Conservation (phyloP, 2,329 filamentous ascomycete species). For the Blumeria graminis region DNA sequence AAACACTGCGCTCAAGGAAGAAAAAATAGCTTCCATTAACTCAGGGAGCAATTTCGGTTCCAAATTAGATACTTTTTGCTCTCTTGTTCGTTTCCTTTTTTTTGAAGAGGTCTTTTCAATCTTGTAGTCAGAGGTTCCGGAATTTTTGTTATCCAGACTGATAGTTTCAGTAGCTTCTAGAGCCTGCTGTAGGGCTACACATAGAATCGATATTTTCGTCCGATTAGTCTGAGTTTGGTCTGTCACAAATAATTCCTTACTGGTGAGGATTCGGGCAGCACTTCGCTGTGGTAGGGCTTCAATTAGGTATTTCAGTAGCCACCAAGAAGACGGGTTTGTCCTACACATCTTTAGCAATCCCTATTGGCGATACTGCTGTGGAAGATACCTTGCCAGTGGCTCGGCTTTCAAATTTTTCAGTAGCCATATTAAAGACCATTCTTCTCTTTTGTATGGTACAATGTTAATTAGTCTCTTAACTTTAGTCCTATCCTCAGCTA, state of each 20-base stretch:
- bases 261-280: slow-evolving; percentile 44
- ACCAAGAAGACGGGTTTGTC: slow-evolving; percentile 23
- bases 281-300: slow-evolving; percentile 42
- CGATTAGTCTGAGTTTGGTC: neutral
- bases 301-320: slow-evolving; percentile 34
- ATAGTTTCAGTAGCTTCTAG: slow-evolving; percentile 7
- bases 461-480: neutral
- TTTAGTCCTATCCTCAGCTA: neutral
- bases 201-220: slow-evolving; percentile 24
- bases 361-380: too few relatives aligned
- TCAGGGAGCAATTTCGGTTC: neutral
- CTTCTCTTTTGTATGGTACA: slow-evolving; percentile 21
- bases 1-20: slow-evolving; percentile 8
- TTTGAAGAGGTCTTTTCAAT: slow-evolving; percentile 13
- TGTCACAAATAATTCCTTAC: slow-evolving; percentile 35
- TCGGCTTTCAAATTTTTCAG: slow-evolving; percentile 29
- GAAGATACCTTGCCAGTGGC: slow-evolving; percentile 12
- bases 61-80: slow-evolving; percentile 4
- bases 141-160: neutral
- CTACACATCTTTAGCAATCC: slow-evolving; percentile 1
- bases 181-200: slow-evolving; percentile 37
- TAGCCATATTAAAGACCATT: slow-evolving; percentile 44
- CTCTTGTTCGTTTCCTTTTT: slow-evolving; percentile 14
- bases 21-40: slow-evolving; percentile 9
- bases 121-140: neutral